Evolutionary conservation across 495 filamentous ascomycete genomes (phyloP).

Genomic region (Talaromyces nanjingensis): DNA sequence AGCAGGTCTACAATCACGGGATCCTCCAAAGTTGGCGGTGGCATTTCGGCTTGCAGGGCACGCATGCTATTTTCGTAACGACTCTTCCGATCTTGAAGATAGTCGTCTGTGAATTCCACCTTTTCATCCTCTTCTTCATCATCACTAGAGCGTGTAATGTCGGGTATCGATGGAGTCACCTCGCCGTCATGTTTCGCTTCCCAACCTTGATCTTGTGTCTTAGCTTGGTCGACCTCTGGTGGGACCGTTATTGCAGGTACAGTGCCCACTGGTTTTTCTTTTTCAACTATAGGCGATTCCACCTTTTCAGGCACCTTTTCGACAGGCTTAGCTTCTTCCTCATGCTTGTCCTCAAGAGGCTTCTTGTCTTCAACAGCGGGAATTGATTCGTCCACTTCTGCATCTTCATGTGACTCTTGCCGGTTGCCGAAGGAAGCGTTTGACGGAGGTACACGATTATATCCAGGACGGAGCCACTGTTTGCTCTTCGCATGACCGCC

Average conservation of each 20-base stretch:
- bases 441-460: slow-evolving; percentile 20
- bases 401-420: slow-evolving; percentile 36
- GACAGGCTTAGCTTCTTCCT: not conserved
- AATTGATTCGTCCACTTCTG: slow-evolving; percentile 20
- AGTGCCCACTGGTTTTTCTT: not conserved
- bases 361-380: slow-evolving; percentile 17
- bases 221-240: slow-evolving; percentile 10
- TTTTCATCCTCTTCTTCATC: slow-evolving; percentile 40
- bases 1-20: slow-evolving; percentile 36
- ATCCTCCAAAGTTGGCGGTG: slow-evolving; percentile 37
- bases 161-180: slow-evolving; percentile 15
- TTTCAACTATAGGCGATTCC: not conserved
- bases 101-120: slow-evolving; percentile 40
- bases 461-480: slow-evolving; percentile 55
- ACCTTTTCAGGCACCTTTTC: not conserved
- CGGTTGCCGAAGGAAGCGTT: slow-evolving; percentile 23
- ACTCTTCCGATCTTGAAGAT: slow-evolving; percentile 40
- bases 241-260: slow-evolving; percentile 7
- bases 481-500: slow-evolving; percentile 43
- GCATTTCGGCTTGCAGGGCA: slow-evolving; percentile 37
- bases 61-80: slow-evolving; percentile 42
- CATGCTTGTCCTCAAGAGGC: not conserved
- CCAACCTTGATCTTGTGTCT: not conserved
- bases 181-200: not conserved
- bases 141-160: slow-evolving; percentile 29